Base-by-base conservation (phyloP, 345 rosid species). In the Conringia planisiliqua region DNA sequence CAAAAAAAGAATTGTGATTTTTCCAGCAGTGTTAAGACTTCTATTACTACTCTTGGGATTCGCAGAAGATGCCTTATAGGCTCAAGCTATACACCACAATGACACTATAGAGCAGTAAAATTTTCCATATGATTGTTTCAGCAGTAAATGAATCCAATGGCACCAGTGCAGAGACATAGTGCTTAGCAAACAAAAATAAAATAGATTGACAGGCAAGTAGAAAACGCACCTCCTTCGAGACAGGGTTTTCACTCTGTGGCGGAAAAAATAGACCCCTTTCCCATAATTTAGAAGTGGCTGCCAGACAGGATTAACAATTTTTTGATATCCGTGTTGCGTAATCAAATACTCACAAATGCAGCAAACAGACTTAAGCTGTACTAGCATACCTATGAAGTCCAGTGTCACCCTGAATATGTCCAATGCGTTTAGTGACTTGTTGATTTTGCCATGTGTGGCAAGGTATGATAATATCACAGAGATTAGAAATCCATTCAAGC, bases 231-330 rank as follows among this genome's bases (percentile, higher is more conserved):
- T 92, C 95, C 78, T 86, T 87, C 11, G 90, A 72, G 51, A 85
- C 65, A 57, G 66, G 67, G 26, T 52, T 89, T 48, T 79, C 83
- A 75, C 62, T 81, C 62, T 77, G 70, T n/a, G 67, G 75, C 5
- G 79, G 86, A 62, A 94, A 84, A 83, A 72, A 94, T 74, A 94
- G 87, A 60, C 97, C 97, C 67, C 79, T 76, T 47, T 83, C 83
- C 97, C 97, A 91, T 72, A 84, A 63, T 76, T 88, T 86, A 42
- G 96, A 85, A 72, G 72, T 80, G 79, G 92, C 98, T 94, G 83
- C 81, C 67, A 78, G 62, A 72, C 61, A 68, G 17, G 4, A 63
- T 30, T 48, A 64, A 71, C 46, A 78, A n/a, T 13, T 70, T 13
- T 11, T 33, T 51, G 56, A 62, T 16, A 51, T 4, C 24, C 5